Evolutionary conservation across 257 asterid genomes (phyloP).

Genomic region (Thymus quinquecostatus): DNA sequence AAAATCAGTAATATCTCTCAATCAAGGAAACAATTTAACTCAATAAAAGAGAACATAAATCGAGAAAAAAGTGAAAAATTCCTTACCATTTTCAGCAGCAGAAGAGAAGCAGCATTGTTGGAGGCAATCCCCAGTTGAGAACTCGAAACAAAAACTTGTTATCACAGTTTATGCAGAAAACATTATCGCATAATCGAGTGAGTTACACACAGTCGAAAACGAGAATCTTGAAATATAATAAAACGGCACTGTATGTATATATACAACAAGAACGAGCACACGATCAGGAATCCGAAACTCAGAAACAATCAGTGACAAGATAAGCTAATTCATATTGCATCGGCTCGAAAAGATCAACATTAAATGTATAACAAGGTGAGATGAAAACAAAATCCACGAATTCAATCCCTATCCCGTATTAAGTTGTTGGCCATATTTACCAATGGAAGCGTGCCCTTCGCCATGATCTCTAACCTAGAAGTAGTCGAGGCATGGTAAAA

Average conservation of each 20-base stretch:
- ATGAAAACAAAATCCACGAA: constrained; percentile 17
- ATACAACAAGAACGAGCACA: background rate
- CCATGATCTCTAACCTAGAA: constrained; percentile 90
- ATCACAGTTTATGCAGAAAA: background rate
- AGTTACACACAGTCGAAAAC: background rate
- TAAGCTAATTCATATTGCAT: constrained; percentile 29
- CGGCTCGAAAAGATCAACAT: constrained; percentile 15
- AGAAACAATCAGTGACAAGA: background rate
- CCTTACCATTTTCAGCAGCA: background rate
- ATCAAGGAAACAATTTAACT: background rate
- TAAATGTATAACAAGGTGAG: constrained; percentile 22
- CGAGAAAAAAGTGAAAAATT: background rate
- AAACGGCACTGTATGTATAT: background rate
- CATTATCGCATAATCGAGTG: background rate
- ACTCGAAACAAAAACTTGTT: background rate
- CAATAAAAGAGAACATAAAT: background rate
- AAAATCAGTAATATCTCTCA: constrained; percentile 4
- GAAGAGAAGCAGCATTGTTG: background rate
- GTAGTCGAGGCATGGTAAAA: constrained; percentile 74
- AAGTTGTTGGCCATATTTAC: constrained; percentile 78
- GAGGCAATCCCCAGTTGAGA: background rate
- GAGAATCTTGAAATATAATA: background rate
- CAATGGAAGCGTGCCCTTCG: constrained; percentile 85
- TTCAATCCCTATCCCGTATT: constrained; percentile 62
- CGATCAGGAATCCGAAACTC: background rate